Conservation (phyloP, 495 filamentous ascomycete species). For the Penicillium bialowiezense region DNA sequence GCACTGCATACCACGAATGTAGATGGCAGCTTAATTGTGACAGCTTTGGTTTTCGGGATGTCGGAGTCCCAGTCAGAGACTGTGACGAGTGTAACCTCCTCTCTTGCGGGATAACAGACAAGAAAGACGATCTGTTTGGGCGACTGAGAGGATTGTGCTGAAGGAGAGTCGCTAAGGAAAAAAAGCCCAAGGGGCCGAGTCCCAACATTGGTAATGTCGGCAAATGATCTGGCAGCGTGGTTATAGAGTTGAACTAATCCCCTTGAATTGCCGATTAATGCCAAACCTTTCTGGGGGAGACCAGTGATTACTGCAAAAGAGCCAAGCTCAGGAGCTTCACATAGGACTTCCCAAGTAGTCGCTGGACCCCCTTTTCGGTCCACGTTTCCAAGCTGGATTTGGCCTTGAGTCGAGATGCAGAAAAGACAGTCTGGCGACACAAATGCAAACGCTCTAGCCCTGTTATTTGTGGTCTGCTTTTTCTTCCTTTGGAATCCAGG, state of each 20-base stretch:
- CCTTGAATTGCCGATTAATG: conserved; percentile 32
- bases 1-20: conserved; percentile 38
- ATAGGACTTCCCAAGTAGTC: conserved; percentile 32
- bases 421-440: conserved; percentile 56
- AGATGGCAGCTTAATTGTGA: conserved; percentile 28
- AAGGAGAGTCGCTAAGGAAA: conserved; percentile 13
- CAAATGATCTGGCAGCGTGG: conserved; percentile 29
- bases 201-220: conserved; percentile 18
- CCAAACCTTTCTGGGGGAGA: conserved; percentile 28
- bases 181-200: conserved; percentile 26
- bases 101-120: conserved; percentile 23
- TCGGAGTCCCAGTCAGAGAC: conserved; percentile 15
- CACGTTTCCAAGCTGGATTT: conserved; percentile 51
- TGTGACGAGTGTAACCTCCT: conserved; percentile 30
- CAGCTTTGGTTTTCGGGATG: conserved; percentile 16
- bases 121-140: conserved; percentile 23
- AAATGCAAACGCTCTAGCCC: conserved; percentile 66
- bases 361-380: conserved; percentile 10
- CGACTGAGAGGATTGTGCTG: neutral
- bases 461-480: conserved; percentile 32
- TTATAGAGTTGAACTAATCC: conserved; percentile 36
- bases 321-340: conserved; percentile 28
- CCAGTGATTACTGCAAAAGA: conserved; percentile 29
- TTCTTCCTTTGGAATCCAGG: neutral
- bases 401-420: conserved; percentile 56